These are phyloP conservation scores for Mollisia scopiformis DNA, from an alignment of 2,329 filamentous ascomycete species.

Conservation along the genomic window DNA sequence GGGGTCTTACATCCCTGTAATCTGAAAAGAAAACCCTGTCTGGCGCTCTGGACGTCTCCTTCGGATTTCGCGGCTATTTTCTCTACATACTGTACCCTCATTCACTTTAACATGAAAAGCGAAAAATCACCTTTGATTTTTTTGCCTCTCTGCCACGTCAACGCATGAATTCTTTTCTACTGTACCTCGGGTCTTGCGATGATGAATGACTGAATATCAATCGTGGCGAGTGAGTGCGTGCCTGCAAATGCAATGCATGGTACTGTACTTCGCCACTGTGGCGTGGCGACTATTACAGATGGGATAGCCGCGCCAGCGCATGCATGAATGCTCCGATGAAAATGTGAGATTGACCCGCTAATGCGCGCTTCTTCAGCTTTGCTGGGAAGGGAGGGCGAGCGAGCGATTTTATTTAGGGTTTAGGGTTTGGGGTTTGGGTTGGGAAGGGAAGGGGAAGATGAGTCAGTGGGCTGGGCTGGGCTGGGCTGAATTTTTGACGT, in stretches of 20 bases:
- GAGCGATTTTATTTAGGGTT: too few species aligned
- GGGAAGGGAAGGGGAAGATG: too few species aligned
- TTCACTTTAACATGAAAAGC: not conserved
- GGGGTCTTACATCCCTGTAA: conserved; percentile 27
- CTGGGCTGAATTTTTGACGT: too few species aligned
- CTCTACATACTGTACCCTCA: not conserved
- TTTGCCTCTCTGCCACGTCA: conserved; percentile 32
- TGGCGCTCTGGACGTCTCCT: too few species aligned
- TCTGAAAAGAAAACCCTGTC: conserved; percentile 19
- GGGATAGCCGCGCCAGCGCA: conserved; percentile 31
- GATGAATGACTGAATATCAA: too few species aligned
- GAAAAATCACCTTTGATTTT: not conserved
- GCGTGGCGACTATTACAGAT: conserved; percentile 9
- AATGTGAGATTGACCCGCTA: conserved; percentile 19
- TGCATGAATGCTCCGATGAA: conserved; percentile 14
- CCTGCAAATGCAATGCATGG: too few species aligned
- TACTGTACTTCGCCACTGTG: conserved; percentile 33
- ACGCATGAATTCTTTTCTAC: conserved; percentile 2
- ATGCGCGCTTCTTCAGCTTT: conserved; percentile 35
- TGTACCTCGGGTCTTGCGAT: too few species aligned
- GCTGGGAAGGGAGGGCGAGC: conserved; percentile 29
- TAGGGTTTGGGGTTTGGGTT: too few species aligned
- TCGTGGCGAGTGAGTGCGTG: too few species aligned
- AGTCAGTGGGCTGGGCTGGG: conserved; percentile 14
- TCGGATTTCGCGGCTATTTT: not conserved